A percentile compares a stretch with the other conserved stretches of the same genome.
Evolutionary conservation across 371 early-diverging fungal genomes (phyloP).

Genomic region (Rhizopus microsporus): DNA sequence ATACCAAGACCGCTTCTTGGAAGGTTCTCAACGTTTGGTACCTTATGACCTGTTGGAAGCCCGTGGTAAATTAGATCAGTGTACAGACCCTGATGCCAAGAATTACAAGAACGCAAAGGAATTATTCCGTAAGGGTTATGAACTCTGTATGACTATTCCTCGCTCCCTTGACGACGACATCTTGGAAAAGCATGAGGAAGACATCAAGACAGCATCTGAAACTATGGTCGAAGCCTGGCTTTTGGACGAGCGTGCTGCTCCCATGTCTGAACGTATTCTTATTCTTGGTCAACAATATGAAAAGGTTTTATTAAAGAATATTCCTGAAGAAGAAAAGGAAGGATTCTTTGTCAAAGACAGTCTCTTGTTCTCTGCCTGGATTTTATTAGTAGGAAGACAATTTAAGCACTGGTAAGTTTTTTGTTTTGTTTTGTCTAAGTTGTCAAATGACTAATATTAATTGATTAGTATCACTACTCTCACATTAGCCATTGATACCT

Average conservation of each 20-base stretch:
- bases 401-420: constrained; percentile 58
- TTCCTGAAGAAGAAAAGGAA: constrained; percentile 51
- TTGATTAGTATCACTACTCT: constrained; percentile 55
- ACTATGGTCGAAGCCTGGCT: constrained; percentile 66
- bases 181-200: constrained; percentile 57
- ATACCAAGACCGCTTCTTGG: constrained; percentile 55
- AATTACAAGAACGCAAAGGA: constrained; percentile 61
- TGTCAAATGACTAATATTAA: not conserved
- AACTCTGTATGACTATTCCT: constrained; percentile 61
- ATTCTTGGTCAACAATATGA: constrained; percentile 27
- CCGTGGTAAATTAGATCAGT: constrained; percentile 56
- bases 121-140: constrained; percentile 59
- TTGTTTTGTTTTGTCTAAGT: not conserved
- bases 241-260: constrained; percentile 69
- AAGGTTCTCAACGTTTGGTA: constrained; percentile 52
- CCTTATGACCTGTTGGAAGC: constrained; percentile 65
- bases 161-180: constrained; percentile 58
- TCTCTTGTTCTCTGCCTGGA: constrained; percentile 59
- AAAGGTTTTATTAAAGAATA: constrained; percentile 41
- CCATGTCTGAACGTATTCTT: constrained; percentile 55
- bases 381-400: constrained; percentile 65
- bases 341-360: constrained; percentile 54
- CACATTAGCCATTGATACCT: constrained; percentile 61
- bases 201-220: constrained; percentile 62
- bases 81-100: constrained; percentile 62